phyloP scores from a whole-genome alignment of 1,139 yeast genomes.

The Yamadazyma triangularis region DNA sequence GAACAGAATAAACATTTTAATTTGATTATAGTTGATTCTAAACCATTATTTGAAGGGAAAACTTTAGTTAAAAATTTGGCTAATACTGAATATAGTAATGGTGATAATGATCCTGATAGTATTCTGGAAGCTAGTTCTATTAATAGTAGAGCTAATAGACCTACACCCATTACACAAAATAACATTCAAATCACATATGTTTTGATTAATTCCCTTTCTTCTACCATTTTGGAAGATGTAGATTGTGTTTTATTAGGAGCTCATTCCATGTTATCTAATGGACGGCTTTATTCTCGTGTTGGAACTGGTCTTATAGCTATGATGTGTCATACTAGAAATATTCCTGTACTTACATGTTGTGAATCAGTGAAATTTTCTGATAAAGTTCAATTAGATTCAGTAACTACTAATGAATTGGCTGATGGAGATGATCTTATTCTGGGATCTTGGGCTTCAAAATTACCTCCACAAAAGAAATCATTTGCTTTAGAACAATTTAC shows the following conservation, averaged over 20 bases:
- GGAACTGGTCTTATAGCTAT: constrained; percentile 94
- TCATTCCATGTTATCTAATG: constrained; percentile 94
- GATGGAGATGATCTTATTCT: constrained; percentile 72
- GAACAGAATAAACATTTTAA: constrained; percentile 65
- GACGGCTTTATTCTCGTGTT: constrained; percentile 86
- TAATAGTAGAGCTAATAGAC: constrained; percentile 11
- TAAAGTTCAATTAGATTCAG: constrained; percentile 92
- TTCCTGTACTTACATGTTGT: constrained; percentile 93
- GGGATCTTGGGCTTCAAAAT: constrained; percentile 34
- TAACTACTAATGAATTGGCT: constrained; percentile 88
- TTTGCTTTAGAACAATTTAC: constrained; percentile 65
- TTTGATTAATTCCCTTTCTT: constrained; percentile 71
- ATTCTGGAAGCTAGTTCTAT: constrained; percentile 46
- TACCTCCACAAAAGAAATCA: constrained; percentile 59
- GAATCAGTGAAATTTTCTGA: constrained; percentile 94
- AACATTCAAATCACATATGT: constrained; percentile 52
- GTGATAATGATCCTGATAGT: constrained; percentile 26
- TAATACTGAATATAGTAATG: constrained; percentile 24
- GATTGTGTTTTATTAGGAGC: constrained; percentile 94
- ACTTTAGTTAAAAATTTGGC: constrained; percentile 58
- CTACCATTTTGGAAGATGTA: constrained; percentile 72
- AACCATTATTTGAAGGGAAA: constrained; percentile 94
- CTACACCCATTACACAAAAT: constrained; percentile 30
- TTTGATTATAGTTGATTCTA: constrained; percentile 88
- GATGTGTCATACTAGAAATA: constrained; percentile 82